Evolutionary conservation across 169 alveolate genomes (phyloP).

Genomic region (Plasmodium inui): DNA sequence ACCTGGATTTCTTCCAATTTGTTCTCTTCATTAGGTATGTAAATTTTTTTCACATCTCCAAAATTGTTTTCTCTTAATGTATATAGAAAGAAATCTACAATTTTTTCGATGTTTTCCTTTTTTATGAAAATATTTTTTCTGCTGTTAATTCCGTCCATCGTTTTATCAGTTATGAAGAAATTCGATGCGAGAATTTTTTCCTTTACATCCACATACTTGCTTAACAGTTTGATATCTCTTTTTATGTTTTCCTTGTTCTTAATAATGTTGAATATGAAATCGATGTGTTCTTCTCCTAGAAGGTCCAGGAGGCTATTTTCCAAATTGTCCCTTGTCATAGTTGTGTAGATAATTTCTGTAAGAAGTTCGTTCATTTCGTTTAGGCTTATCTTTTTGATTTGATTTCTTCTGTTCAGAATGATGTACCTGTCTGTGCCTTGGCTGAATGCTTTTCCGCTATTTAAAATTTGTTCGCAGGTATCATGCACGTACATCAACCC

Average conservation of each 20-base stretch:
- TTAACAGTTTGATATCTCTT: slow-evolving; percentile 43
- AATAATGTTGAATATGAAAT: slow-evolving; percentile 48
- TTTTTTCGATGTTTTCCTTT: slow-evolving; percentile 58
- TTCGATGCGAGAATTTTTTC: slow-evolving; percentile 46
- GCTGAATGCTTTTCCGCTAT: background rate
- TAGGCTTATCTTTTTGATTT: slow-evolving; percentile 21
- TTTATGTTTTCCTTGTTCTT: slow-evolving; percentile 50
- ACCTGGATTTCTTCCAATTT: slow-evolving; percentile 50
- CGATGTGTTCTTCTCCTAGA: slow-evolving; percentile 38
- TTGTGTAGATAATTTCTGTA: slow-evolving; percentile 34
- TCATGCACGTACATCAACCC: slow-evolving; percentile 54
- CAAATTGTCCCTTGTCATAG: slow-evolving; percentile 13
- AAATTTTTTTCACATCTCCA: slow-evolving; percentile 46
- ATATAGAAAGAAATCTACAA: slow-evolving; percentile 38
- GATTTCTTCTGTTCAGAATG: slow-evolving; percentile 16
- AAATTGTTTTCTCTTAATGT: slow-evolving; percentile 14
- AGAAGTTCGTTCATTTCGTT: slow-evolving; percentile 46
- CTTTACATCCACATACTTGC: slow-evolving; percentile 49
- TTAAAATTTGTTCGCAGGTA: slow-evolving; percentile 21
- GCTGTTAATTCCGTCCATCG: slow-evolving; percentile 26
- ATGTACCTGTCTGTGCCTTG: background rate
- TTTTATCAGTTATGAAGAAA: slow-evolving; percentile 49
- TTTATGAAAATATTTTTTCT: slow-evolving; percentile 4
- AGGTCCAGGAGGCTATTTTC: slow-evolving; percentile 30
- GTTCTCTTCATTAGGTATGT: slow-evolving; percentile 67